Evolutionary conservation across 768 basidiomycete species (phyloP).

Genomic region (Suillus variegatus): DNA sequence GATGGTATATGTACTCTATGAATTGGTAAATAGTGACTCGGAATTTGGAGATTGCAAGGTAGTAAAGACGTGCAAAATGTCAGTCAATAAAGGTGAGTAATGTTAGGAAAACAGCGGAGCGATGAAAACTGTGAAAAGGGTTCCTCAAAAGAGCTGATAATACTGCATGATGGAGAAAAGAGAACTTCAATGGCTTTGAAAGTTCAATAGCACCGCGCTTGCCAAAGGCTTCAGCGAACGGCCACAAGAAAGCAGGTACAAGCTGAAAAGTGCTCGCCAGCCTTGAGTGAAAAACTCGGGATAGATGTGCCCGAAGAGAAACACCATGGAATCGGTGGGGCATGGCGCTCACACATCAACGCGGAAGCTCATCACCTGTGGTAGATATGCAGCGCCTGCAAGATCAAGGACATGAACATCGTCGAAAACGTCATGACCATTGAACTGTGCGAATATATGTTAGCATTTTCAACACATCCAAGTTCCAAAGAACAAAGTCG

Average conservation of each 20-base stretch:
- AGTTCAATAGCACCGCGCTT: neutral
- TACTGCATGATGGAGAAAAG: neutral
- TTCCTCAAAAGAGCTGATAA: neutral
- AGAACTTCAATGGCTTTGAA: neutral
- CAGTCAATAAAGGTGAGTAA: neutral
- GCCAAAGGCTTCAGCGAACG: neutral
- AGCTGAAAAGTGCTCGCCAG: neutral
- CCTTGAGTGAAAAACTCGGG: neutral
- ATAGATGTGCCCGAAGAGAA: neutral
- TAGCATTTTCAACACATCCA: neutral
- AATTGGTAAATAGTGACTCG: neutral
- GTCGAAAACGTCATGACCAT: constrained; percentile 80
- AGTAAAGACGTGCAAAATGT: neutral
- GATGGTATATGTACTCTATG: constrained; percentile 5
- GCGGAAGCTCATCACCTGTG: constrained; percentile 81
- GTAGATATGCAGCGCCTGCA: constrained; percentile 84
- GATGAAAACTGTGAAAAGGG: neutral
- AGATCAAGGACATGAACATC: constrained; percentile 87
- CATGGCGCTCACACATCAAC: constrained; percentile 41
- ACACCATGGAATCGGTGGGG: neutral
- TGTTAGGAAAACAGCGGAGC: neutral
- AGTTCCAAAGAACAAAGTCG: neutral
- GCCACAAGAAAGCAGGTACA: neutral
- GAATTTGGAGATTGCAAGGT: neutral
- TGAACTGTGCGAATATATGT: constrained; percentile 44